phyloP scores from a whole-genome alignment of 2,329 filamentous ascomycete species.

The Helotiales sp. region DNA sequence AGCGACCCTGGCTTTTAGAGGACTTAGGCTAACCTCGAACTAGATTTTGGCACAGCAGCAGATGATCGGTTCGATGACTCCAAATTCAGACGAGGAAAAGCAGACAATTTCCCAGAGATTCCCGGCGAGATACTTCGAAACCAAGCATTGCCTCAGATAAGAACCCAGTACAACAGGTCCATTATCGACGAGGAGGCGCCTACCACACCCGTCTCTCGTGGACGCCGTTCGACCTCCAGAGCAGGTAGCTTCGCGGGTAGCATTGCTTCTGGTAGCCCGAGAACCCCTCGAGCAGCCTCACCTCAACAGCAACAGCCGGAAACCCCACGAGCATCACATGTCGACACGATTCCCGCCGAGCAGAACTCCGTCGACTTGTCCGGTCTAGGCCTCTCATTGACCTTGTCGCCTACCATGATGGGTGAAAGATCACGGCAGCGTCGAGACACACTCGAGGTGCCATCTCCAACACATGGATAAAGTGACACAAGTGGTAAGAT shows the following conservation, averaged over 20 bases:
- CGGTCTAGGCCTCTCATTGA: slow-evolving; percentile 14
- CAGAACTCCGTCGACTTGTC: slow-evolving; percentile 23
- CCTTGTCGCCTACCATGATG: slow-evolving; percentile 1
- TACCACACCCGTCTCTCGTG: slow-evolving; percentile 23
- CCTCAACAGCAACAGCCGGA: slow-evolving; percentile 20
- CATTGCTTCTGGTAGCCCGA: slow-evolving; percentile 25
- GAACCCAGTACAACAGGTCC: slow-evolving; percentile 41
- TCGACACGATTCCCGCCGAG: slow-evolving; percentile 17
- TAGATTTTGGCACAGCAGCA: slow-evolving; percentile 48
- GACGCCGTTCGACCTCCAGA: slow-evolving; percentile 35
- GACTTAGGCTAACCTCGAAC: too few species aligned
- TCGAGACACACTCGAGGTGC: slow-evolving; percentile 38
- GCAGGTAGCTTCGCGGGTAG: slow-evolving; percentile 40
- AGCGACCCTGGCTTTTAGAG: too few species aligned
- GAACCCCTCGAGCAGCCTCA: slow-evolving; percentile 7
- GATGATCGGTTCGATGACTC: slow-evolving; percentile 49
- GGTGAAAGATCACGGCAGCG: slow-evolving; percentile 12
- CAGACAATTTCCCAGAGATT: slow-evolving; percentile 53
- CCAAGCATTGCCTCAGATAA: slow-evolving; percentile 39
- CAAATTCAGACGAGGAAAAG: slow-evolving; percentile 47
- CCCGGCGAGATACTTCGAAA: slow-evolving; percentile 55
- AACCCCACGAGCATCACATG: slow-evolving; percentile 12
- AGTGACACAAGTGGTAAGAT: too few species aligned
- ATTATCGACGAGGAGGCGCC: slow-evolving; percentile 36
- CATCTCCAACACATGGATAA: too few species aligned